Conservation (phyloP, 768 basidiomycete genomes). For the Suillus brevipes region DNA sequence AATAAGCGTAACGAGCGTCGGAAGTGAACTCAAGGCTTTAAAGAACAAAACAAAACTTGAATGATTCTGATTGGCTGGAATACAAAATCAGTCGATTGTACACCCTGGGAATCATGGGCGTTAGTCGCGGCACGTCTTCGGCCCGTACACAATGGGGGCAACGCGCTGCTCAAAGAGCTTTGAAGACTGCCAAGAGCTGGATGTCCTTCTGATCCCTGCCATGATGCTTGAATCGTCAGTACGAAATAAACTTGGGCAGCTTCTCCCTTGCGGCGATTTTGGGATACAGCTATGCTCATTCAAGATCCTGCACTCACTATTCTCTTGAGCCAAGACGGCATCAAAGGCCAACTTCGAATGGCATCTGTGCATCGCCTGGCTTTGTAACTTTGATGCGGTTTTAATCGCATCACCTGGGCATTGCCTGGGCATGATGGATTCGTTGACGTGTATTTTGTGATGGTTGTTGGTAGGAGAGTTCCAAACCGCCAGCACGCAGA, state of each 20-base stretch:
- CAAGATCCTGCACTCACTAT: too few species aligned
- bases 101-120: conserved; percentile 2
- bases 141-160: too few species aligned
- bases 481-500: too few species aligned
- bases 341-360: not conserved
- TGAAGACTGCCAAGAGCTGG: too few species aligned
- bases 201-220: too few species aligned
- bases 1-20: not conserved
- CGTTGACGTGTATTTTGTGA: not conserved
- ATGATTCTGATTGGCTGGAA: not conserved
- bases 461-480: not conserved
- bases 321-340: not conserved
- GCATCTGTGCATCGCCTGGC: not conserved
- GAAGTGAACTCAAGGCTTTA: not conserved
- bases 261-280: too few species aligned
- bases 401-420: not conserved
- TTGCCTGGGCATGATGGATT: not conserved
- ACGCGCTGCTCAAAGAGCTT: too few species aligned
- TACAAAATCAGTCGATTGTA: not conserved
- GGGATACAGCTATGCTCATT: too few species aligned
- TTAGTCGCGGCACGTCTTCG: not conserved
- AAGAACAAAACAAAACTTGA: not conserved
- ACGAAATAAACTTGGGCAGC: too few species aligned
- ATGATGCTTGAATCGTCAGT: too few species aligned
- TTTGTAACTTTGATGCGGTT: not conserved